phyloP scores from a whole-genome alignment of 2,329 filamentous ascomycete genomes.

The Geosmithia putterillii region DNA sequence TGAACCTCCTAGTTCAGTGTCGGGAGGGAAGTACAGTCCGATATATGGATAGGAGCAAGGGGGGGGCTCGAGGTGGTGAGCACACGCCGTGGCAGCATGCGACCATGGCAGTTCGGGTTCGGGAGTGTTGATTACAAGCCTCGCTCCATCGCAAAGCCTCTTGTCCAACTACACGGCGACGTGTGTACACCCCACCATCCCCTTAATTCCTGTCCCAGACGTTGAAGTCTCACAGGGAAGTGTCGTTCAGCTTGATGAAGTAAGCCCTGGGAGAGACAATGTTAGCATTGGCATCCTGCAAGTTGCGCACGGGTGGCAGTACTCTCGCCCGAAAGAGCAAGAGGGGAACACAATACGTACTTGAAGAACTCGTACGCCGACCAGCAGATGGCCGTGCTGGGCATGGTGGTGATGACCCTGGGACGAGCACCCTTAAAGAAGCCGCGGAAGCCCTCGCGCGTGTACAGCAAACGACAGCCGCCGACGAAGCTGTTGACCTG shows the following conservation, averaged over 20 bases:
- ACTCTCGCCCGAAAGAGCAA: not conserved
- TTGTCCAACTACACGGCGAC: conserved; percentile 9
- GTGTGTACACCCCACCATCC: not conserved
- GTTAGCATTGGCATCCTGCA: not conserved
- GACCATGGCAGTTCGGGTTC: not conserved
- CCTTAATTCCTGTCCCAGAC: not conserved
- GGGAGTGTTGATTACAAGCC: not conserved
- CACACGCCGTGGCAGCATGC: not conserved
- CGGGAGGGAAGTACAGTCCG: not conserved
- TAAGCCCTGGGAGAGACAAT: conserved; percentile 33
- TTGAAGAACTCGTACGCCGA: conserved; percentile 61
- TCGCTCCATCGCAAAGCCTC: not conserved
- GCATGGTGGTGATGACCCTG: conserved; percentile 90
- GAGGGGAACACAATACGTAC: conserved; percentile 25
- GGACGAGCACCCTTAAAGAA: conserved; percentile 93
- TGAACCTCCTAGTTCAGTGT: not conserved
- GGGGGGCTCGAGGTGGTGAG: not conserved
- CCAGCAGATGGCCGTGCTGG: conserved; percentile 99
- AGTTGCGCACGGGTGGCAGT: not conserved
- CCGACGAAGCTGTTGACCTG: conserved; percentile 73
- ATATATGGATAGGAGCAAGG: not conserved
- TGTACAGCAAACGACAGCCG: conserved; percentile 70
- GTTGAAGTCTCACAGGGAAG: conserved; percentile 6
- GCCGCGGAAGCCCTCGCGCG: conserved; percentile 70
- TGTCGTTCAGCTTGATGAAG: conserved; percentile 43